Evolutionary conservation across 176 grass and related monocot genomes (phyloP), one percentile per base, ranked within the genome.

Genomic region (Otatea glauca): DNA sequence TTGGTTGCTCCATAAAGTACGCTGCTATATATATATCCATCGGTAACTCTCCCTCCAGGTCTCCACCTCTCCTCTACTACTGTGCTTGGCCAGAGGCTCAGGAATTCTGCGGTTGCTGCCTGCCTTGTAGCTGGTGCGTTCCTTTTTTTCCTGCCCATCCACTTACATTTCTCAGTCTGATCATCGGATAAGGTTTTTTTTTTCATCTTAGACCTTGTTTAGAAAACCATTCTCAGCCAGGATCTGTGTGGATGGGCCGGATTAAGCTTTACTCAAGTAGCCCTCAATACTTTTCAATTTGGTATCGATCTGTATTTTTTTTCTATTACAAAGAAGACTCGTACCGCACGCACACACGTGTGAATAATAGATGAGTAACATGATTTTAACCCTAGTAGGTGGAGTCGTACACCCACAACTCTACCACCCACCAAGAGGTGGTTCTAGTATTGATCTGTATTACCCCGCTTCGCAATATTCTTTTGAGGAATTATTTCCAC

Each of bases 11-110:
- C 70, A 3, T 4, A 7, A 3, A 15, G 55, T 9, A n/a, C 70
- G 2, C 45, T 0, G 70, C 85, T 76, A 38, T 82, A 81, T 82
- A 82, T 82, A 64, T 69, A 8, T n/a, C n/a, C 54, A 12, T 72
- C 70, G 29, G 1, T 6, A 25, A 1, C 51, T 12, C 51, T 17
- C 37, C 13, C 71, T 38, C 11, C 83, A n/a, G n/a, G n/a, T 9
- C 74, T 8, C 14, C 32, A 21, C 18, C 23, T 64, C 59, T 48
- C 0, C 61, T 67, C 20, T 59, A 16, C 74, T 5, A 3, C 21
- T 10, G 20, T 4, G 34, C 43, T 0, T 2, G 50, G 65, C 49
- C 48, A 14, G 47, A 64, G 65, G 11, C 7, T 13, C 5, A 34
- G 27, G 55, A 34, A 61, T 49, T 2, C 70, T 4, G 54, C 18